Conservation (phyloP, 495 filamentous ascomycete species). For the Aspergillus bridgeri region DNA sequence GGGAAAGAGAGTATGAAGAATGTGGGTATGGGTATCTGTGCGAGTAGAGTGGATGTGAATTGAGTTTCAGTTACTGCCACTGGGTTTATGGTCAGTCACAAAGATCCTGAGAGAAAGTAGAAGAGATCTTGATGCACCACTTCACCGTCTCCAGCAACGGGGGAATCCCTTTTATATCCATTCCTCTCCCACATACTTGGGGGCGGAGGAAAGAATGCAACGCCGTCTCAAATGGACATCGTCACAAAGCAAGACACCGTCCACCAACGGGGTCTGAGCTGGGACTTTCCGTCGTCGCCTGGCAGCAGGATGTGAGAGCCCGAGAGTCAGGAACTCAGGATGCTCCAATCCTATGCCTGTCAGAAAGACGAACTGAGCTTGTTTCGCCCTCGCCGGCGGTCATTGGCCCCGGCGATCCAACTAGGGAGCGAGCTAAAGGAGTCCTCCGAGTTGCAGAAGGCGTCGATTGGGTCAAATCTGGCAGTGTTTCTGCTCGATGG, state of each 20-base stretch:
- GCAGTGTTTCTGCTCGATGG: background rate
- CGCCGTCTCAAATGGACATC: background rate
- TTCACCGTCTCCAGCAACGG: background rate
- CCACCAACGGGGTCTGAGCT: too few species aligned
- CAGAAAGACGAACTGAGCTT: background rate
- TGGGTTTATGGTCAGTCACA: background rate
- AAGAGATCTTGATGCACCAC: background rate
- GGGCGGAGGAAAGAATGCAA: constrained; percentile 5
- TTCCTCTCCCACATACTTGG: constrained; percentile 10
- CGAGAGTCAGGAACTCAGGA: too few species aligned
- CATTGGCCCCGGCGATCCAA: background rate
- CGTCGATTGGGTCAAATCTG: background rate
- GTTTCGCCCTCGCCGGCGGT: background rate
- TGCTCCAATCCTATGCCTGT: background rate
- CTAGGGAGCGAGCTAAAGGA: background rate
- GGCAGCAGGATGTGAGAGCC: too few species aligned
- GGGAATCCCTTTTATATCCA: constrained; percentile 2
- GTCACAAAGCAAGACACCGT: too few species aligned
- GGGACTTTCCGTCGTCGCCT: too few species aligned
- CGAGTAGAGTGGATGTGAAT: background rate
- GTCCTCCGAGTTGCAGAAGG: background rate
- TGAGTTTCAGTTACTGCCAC: background rate
- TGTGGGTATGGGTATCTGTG: background rate
- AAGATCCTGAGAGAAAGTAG: background rate
- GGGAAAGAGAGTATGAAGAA: constrained; percentile 1